Base-by-base conservation (phyloP, 164 flowering plant genomes). In the Tetrastigma voinierianum region DNA sequence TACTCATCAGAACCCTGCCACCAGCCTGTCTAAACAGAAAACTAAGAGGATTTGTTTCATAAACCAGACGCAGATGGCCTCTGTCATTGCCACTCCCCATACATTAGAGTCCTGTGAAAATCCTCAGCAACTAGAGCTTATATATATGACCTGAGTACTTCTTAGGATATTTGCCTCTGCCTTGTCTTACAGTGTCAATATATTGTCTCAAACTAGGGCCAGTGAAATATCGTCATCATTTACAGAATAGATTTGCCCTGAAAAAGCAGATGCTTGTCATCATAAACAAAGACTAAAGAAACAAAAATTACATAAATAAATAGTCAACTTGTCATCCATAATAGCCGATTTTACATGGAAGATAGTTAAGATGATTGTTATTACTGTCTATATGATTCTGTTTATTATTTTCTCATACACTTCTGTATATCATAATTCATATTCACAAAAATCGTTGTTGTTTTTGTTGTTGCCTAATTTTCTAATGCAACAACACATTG, bases 81-180 rank as follows among this genome's bases (percentile, higher is more conserved):
- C 98, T 89, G n/a, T 94, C 98, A 91, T 90, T 63, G 86, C 89
- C 43, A 95, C 80, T 44, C 98, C 98, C 97, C 98, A 70, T 91
- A 95, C 68, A 91, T 57, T 57, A 95, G 70, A 25, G 98, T 95
- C 18, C 98, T 79, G 66, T 95, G 98, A 20, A 95, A 83, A 80
- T 95, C n/a, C n/a, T n/a, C 98, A 60, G 97, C 98, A 65, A 95
- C 98, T 62, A 95, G 77, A 24, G 98, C 91, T 70, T 94, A 95
- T 62, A 95, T 90, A 61, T 95, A 95, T 97, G 88, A 10, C 97
- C 98, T 16, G 97, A 95, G 71, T 95, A 95, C 69, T 95, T 91
- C 79, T 91, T 95, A 4, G 96, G 96, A 63, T 85, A 74, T 73
- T 73, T 79, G 53, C 98, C 97, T 76, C 90, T 95, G 20, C 98